A percentile compares a stretch with the other conserved stretches of the same genome.
phyloP scores from a whole-genome alignment of 2,329 filamentous ascomycete species.

The Botrytis porri region DNA sequence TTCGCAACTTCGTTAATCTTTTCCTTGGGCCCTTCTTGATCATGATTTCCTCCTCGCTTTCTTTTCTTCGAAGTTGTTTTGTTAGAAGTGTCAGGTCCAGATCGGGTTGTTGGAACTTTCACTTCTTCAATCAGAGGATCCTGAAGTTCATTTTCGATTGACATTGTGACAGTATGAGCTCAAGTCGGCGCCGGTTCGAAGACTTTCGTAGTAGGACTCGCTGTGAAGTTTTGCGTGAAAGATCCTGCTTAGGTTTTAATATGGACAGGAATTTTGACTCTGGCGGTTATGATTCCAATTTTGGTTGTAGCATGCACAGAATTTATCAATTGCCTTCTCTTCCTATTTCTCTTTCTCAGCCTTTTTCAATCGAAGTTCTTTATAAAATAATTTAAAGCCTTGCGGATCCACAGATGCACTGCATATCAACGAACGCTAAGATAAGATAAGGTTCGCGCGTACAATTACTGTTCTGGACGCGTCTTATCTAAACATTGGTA shows the following conservation, averaged over 20 bases:
- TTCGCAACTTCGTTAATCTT: conserved; percentile 40
- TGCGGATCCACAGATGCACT: background rate
- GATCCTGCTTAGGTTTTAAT: background rate
- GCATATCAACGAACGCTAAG: conserved; percentile 7
- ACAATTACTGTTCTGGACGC: conserved; percentile 6
- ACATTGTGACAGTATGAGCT: conserved; percentile 27
- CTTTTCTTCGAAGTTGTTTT: conserved; percentile 33
- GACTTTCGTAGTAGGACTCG: background rate
- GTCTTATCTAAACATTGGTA: conserved; percentile 2
- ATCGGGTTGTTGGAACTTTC: conserved; percentile 26
- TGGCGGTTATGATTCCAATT: background rate
- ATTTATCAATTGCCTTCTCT: background rate
- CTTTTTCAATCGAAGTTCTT: background rate
- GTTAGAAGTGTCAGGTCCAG: conserved; percentile 23
- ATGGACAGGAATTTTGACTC: background rate
- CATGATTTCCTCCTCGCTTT: conserved; percentile 31
- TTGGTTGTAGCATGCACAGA: background rate
- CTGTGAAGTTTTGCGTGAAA: background rate
- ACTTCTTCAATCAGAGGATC: conserved; percentile 36
- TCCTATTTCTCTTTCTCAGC: background rate
- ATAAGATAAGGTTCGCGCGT: conserved; percentile 16
- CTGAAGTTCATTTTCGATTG: conserved; percentile 30
- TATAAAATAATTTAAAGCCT: conserved; percentile 15
- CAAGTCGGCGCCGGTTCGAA: background rate
- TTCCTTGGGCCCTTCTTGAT: conserved; percentile 20